phyloP scores from a whole-genome alignment of 2,329 filamentous ascomycete species.

The Aspergillus pseudotamarii region DNA sequence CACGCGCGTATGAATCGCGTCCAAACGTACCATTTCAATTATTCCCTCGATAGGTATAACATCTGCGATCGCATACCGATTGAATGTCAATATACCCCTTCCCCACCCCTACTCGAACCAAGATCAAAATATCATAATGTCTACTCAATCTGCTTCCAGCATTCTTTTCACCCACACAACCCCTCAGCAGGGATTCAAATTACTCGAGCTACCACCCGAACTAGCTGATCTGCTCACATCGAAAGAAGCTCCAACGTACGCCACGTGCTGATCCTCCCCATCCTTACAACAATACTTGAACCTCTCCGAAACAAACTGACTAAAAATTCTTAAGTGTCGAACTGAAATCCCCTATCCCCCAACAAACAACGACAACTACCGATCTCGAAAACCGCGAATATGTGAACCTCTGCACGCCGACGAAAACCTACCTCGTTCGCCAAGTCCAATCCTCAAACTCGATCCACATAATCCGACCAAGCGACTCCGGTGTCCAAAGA shows the following conservation, averaged over 20 bases:
- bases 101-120: not conserved
- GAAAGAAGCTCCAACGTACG: slow-evolving; percentile 45
- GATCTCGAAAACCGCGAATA: slow-evolving; percentile 37
- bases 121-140: slow-evolving; percentile 31
- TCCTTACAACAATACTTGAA: not conserved
- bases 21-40: slow-evolving; percentile 3
- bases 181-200: slow-evolving; percentile 57
- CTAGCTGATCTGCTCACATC: slow-evolving; percentile 57
- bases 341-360: slow-evolving; percentile 45
- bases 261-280: not conserved
- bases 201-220: slow-evolving; percentile 64
- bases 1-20: slow-evolving; percentile 25
- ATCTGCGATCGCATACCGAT: not conserved
- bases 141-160: slow-evolving; percentile 39
- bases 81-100: not conserved
- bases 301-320: not conserved
- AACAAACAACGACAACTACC: slow-evolving; percentile 20
- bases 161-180: slow-evolving; percentile 45
- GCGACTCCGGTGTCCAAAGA: slow-evolving; percentile 32
- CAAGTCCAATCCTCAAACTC: slow-evolving; percentile 69
- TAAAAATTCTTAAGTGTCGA: slow-evolving; percentile 37
- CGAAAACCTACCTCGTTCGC: slow-evolving; percentile 61
- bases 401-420: slow-evolving; percentile 62
- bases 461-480: slow-evolving; percentile 57
- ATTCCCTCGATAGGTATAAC: not conserved